Evolutionary conservation across 2,329 filamentous ascomycete genomes (phyloP), one percentile per base, ranked within the genome.

Genomic region (Fusarium sterilihyphosum): DNA sequence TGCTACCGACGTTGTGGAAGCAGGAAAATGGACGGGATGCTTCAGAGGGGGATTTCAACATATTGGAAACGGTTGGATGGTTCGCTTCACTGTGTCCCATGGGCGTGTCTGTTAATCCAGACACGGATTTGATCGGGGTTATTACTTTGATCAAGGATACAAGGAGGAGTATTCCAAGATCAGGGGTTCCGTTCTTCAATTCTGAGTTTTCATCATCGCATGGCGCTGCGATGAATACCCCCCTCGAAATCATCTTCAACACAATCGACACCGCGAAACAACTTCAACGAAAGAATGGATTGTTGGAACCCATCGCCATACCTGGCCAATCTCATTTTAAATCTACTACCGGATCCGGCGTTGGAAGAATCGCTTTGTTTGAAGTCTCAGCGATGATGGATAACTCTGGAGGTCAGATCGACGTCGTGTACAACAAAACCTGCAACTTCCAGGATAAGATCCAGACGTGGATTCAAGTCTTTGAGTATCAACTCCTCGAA

Each of bases 211-310:
- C 84, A 63, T 79, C 83, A 44, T 59, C 79, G 5, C 76, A 80
- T n/a, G 78, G 76, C 2, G 71, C 79, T 1, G 72, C 78, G 2
- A 76, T 82, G 3, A 84, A 87, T 46, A 84, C 84, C 67, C 88
- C 88, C 0, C 85, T 91, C 54, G 90, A 92, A 77, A 82, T 92
- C 43, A 84, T 90, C 40, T 90, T 92, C 78, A 90, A 85, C 64
- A 89, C 88, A 72, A 82, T 86, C 4, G 88, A 88, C 8, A 84
- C 85, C 0, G 80, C 86, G 22, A 85, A 88, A 56, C 84, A 86
- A n/a, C 77, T 88, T 1, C 85, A 87, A 58, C 82, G 83, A 4
- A 81, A 84, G 16, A 85, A 87, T 49, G 84, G 86, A 3, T 80
- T 91, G 3, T 83, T 91, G 14, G 83, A 87, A 66, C 85, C 87